A percentile compares a stretch with the other conserved stretches of the same genome.
These are phyloP conservation scores for Gastroboletus turbinatus DNA, from an alignment of 1,284 basidiomycete species.

Conservation along the genomic window DNA sequence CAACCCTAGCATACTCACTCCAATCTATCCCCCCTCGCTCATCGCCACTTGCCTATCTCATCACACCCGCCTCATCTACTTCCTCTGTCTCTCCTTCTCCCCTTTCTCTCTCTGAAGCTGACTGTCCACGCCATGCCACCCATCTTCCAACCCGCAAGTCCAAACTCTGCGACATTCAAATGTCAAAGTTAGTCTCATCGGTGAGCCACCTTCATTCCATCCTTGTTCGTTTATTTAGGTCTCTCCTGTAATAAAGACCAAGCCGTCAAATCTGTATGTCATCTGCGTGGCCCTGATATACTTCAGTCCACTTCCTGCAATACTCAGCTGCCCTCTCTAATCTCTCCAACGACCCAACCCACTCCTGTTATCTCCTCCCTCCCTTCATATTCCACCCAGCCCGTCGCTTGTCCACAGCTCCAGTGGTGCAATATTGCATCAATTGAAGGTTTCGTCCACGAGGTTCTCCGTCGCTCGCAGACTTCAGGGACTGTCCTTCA, in stretches of 20 bases:
- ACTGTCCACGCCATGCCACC: slow-evolving; percentile 36
- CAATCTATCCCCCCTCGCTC: slow-evolving; percentile 42
- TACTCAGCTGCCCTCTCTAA: slow-evolving; percentile 49
- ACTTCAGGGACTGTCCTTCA: slow-evolving; percentile 54
- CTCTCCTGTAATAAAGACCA: slow-evolving; percentile 51
- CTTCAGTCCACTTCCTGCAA: slow-evolving; percentile 31
- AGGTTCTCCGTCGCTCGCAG: too few relatives aligned
- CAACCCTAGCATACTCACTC: slow-evolving; percentile 44
- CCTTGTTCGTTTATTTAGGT: slow-evolving; percentile 18
- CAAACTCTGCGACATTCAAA: slow-evolving; percentile 50
- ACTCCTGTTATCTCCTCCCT: slow-evolving; percentile 33
- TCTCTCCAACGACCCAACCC: slow-evolving; percentile 40
- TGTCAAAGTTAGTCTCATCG: slow-evolving; percentile 68
- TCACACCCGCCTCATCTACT: slow-evolving; percentile 47
- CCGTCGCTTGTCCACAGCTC: slow-evolving; percentile 18
- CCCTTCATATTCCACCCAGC: slow-evolving; percentile 20
- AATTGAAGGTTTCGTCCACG: too few relatives aligned
- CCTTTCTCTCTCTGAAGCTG: slow-evolving; percentile 37
- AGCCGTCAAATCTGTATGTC: slow-evolving; percentile 66
- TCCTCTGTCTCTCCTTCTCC: slow-evolving; percentile 42
- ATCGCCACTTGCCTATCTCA: slow-evolving; percentile 47
- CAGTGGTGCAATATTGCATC: slow-evolving; percentile 27
- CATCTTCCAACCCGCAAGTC: slow-evolving; percentile 31
- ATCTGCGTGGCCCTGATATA: slow-evolving; percentile 15
- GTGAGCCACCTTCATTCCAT: slow-evolving; percentile 43